These are phyloP conservation scores for Arthrobotrys conoides DNA, from an alignment of 2,329 filamentous ascomycete genomes.

Conservation along the genomic window DNA sequence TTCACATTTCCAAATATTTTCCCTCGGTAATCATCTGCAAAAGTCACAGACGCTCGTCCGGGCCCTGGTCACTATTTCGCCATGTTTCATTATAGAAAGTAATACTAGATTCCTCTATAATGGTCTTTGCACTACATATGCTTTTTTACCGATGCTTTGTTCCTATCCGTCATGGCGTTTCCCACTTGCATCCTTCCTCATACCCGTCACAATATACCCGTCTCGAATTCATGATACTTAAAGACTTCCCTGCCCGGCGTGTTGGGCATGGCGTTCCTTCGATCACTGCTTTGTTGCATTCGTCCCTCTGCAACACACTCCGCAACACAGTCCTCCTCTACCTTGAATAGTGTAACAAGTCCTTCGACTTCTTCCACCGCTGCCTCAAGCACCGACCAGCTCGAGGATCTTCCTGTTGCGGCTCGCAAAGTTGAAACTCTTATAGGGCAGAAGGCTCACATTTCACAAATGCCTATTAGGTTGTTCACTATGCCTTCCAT, in stretches of 20 bases:
- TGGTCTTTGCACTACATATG: conserved; percentile 25
- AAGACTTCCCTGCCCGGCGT: conserved; percentile 40
- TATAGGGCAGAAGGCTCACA: conserved; percentile 50
- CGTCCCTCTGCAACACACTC: conserved; percentile 42
- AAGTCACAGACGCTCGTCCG: conserved; percentile 48
- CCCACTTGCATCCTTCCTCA: conserved; percentile 18
- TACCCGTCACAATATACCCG: conserved; percentile 36
- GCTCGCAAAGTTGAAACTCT: conserved; percentile 39
- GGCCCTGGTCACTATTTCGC: conserved; percentile 43
- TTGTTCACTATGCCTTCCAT: conserved; percentile 59
- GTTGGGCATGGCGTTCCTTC: conserved; percentile 59
- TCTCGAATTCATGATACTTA: conserved; percentile 38
- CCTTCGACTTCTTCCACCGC: conserved; percentile 33
- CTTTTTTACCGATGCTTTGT: conserved; percentile 20
- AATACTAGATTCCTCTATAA: conserved; percentile 38
- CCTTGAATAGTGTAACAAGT: conserved; percentile 28
- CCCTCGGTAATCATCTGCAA: conserved; percentile 60
- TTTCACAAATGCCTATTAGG: conserved; percentile 58
- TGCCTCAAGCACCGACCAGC: conserved; percentile 41
- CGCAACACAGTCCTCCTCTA: conserved; percentile 19
- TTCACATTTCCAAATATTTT: conserved; percentile 36
- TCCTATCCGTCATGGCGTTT: conserved; percentile 35
- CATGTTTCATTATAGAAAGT: conserved; percentile 61
- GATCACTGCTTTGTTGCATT: conserved; percentile 56
- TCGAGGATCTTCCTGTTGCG: conserved; percentile 41